These are phyloP conservation scores for Canavalia ensiformis DNA, from an alignment of 306 rosid species.

Conservation along the genomic window DNA sequence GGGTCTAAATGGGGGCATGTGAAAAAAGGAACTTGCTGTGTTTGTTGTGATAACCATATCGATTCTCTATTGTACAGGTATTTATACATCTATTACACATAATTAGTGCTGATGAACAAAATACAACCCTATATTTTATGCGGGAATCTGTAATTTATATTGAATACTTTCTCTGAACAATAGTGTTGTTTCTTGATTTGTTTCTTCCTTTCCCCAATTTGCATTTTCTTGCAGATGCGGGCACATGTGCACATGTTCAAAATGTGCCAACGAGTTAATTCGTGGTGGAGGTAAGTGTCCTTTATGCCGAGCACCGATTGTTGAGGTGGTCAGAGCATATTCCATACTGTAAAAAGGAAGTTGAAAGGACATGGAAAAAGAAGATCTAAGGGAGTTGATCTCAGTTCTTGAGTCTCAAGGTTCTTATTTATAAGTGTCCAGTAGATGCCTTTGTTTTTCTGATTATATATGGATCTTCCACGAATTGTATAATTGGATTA, in stretches of 20 bases:
- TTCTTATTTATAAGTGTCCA: constrained; percentile 60
- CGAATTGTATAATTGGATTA: constrained; percentile 81
- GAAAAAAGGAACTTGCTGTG: constrained; percentile 97
- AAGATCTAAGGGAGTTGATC: constrained; percentile 54
- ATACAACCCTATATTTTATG: constrained; percentile 1
- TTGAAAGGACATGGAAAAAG: constrained; percentile 46
- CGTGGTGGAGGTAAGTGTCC: constrained; percentile 99
- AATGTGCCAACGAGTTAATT: constrained; percentile 94
- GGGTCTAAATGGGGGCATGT: constrained; percentile 99
- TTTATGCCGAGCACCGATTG: constrained; percentile 97
- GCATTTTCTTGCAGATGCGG: constrained; percentile 82
- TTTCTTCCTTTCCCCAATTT: constrained; percentile 34
- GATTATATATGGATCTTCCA: constrained; percentile 63
- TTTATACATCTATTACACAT: constrained; percentile 29
- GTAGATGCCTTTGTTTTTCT: constrained; percentile 79
- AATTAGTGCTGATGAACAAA: constrained; percentile 23
- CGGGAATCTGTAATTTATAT: constrained; percentile 10
- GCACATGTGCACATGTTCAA: constrained; percentile 99
- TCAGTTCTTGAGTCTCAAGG: constrained; percentile 58
- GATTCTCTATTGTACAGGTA: constrained; percentile 99
- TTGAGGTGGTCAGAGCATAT: constrained; percentile 99
- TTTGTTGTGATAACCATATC: constrained; percentile 95
- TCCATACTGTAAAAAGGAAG: constrained; percentile 90
- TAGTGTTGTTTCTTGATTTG: constrained; percentile 41
- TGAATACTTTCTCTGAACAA: not conserved